A percentile compares a stretch with the other conserved stretches of the same genome.
These are phyloP conservation scores for Naumovozyma dairenensis DNA, from an alignment of 805 yeast genomes.

Conservation along the genomic window DNA sequence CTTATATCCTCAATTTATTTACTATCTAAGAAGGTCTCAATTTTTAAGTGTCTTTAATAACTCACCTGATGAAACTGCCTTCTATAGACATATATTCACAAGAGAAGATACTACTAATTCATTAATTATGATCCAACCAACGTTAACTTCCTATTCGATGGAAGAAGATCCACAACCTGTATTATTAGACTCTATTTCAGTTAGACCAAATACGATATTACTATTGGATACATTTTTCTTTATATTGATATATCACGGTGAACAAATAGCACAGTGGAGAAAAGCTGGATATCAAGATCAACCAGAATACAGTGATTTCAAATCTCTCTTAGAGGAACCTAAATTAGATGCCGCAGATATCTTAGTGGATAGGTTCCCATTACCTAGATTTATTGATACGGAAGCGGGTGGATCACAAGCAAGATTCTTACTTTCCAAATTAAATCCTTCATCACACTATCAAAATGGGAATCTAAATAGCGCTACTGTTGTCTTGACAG, in stretches of 20 bases:
- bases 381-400: slow-evolving; percentile 94
- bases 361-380: slow-evolving; percentile 88
- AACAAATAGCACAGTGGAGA: slow-evolving; percentile 92
- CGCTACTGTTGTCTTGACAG: slow-evolving; percentile 81
- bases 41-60: slow-evolving; percentile 92
- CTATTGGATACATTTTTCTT: slow-evolving; percentile 94
- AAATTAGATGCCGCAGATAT: slow-evolving; percentile 86
- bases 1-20: slow-evolving; percentile 90
- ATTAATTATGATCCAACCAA: slow-evolving; percentile 95
- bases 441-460: slow-evolving; percentile 86
- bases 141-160: slow-evolving; percentile 75
- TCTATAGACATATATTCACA: slow-evolving; percentile 83
- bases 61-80: slow-evolving; percentile 98
- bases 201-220: slow-evolving; percentile 78
- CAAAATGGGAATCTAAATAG: slow-evolving; percentile 43
- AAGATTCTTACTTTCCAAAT: slow-evolving; percentile 85
- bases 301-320: slow-evolving; percentile 81
- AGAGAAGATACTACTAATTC: slow-evolving; percentile 91
- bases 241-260: slow-evolving; percentile 90
- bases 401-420: slow-evolving; percentile 99
- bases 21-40: slow-evolving; percentile 91
- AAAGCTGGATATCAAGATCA: slow-evolving; percentile 88
- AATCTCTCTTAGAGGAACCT: slow-evolving; percentile 78
- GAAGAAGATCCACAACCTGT: slow-evolving; percentile 87
- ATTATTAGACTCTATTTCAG: slow-evolving; percentile 82